A percentile compares a stretch with the other conserved stretches of the same genome.
These are phyloP conservation scores for Neocucurbitaria cava DNA, from an alignment of 2,329 filamentous ascomycete genomes.

Conservation along the genomic window DNA sequence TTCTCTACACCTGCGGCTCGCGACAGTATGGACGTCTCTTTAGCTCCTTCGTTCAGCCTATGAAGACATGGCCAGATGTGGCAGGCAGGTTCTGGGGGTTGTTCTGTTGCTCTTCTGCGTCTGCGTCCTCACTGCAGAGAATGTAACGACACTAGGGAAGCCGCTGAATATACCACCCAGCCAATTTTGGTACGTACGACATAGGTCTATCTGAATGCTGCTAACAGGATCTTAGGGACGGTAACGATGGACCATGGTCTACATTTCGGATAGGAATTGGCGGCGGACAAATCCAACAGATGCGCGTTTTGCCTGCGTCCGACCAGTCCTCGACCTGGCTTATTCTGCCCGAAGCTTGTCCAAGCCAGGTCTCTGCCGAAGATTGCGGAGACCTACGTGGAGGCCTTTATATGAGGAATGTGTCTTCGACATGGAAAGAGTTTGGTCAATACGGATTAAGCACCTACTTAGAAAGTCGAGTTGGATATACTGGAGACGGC, in stretches of 20 bases:
- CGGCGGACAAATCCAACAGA: slow-evolving; percentile 30
- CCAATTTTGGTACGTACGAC: slow-evolving; percentile 29
- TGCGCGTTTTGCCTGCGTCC: slow-evolving; percentile 41
- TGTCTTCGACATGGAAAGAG: slow-evolving; percentile 41
- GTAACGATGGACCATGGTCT: slow-evolving; percentile 42
- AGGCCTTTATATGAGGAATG: slow-evolving; percentile 36
- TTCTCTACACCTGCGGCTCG: neutral
- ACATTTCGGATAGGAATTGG: slow-evolving; percentile 42
- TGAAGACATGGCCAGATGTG: slow-evolving; percentile 1
- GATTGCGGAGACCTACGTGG: slow-evolving; percentile 43
- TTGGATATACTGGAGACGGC: slow-evolving; percentile 41
- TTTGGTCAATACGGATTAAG: slow-evolving; percentile 43
- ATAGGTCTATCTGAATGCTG: neutral
- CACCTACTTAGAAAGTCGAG: slow-evolving; percentile 29
- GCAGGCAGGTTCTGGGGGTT: slow-evolving; percentile 5
- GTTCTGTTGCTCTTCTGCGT: slow-evolving; percentile 2
- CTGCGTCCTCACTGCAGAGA: neutral
- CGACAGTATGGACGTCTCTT: neutral
- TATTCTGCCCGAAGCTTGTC: slow-evolving; percentile 44
- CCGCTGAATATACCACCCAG: slow-evolving; percentile 29
- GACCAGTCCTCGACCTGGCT: slow-evolving; percentile 46
- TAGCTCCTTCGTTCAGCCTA: neutral
- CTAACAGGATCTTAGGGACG: slow-evolving; percentile 29
- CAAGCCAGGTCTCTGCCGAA: slow-evolving; percentile 23
- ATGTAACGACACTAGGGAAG: slow-evolving; percentile 20